These are phyloP conservation scores for Cercophora samala DNA, from an alignment of 495 filamentous ascomycete species.

Conservation along the genomic window DNA sequence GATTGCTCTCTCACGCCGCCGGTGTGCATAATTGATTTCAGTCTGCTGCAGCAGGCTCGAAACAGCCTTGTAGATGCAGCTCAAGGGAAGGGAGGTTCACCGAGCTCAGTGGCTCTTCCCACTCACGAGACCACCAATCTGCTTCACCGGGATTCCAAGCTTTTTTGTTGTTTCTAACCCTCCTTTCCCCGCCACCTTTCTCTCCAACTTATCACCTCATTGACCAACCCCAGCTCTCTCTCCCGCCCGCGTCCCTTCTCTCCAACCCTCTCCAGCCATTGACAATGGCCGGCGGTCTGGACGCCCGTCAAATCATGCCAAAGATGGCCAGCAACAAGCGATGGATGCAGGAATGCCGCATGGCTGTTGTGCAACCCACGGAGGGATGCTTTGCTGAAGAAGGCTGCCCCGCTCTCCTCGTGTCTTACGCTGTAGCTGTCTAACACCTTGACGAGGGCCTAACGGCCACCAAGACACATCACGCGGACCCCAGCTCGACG, in stretches of 20 bases:
- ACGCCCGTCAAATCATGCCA: not conserved
- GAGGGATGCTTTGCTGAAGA: not conserved
- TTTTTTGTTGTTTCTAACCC: not conserved
- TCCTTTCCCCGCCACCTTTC: not conserved
- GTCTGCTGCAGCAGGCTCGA: constrained; percentile 31
- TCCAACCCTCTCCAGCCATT: too few species aligned
- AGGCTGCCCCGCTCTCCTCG: not conserved
- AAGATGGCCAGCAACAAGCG: not conserved
- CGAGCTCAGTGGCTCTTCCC: constrained; percentile 20
- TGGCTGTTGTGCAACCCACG: constrained; percentile 29
- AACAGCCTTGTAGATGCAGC: constrained; percentile 28
- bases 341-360: constrained; percentile 17
- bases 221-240: not conserved
- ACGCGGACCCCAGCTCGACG: not conserved
- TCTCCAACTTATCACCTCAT: not conserved
- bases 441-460: not conserved
- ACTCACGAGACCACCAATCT: constrained; percentile 20
- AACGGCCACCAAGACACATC: constrained; percentile 1
- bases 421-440: not conserved
- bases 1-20: constrained; percentile 1
- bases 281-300: not conserved
- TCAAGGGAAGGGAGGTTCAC: constrained; percentile 23
- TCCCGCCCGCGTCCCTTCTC: not conserved
- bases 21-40: constrained; percentile 19
- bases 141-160: constrained; percentile 18